These are phyloP conservation scores for Sorghum bicolor DNA, from an alignment of 176 grass and related monocot species.

Conservation along the genomic window Sorghum_bicolor_NCBIv3 NC_012870.2:63375501-63376000, in stretches of 20 bases:
- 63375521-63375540: background rate
- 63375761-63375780: background rate
- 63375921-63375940: background rate
- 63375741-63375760: background rate
- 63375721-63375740: background rate
- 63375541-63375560: background rate
- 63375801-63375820: background rate
- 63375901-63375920: background rate
- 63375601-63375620: background rate
- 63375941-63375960: background rate
- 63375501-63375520: background rate
- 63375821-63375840: background rate
- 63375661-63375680: background rate
- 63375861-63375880: background rate
- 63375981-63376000: background rate
- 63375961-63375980: background rate
- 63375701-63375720: background rate
- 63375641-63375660: slow-evolving; percentile 5
- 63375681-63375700: background rate
- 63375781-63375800: background rate
- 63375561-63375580: background rate
- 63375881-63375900: background rate
- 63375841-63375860: background rate
- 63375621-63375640: background rate
- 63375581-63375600: background rate